Conservation (phyloP, 352 stramenopile species). For the Pythium rhizo-oryzae region DNA sequence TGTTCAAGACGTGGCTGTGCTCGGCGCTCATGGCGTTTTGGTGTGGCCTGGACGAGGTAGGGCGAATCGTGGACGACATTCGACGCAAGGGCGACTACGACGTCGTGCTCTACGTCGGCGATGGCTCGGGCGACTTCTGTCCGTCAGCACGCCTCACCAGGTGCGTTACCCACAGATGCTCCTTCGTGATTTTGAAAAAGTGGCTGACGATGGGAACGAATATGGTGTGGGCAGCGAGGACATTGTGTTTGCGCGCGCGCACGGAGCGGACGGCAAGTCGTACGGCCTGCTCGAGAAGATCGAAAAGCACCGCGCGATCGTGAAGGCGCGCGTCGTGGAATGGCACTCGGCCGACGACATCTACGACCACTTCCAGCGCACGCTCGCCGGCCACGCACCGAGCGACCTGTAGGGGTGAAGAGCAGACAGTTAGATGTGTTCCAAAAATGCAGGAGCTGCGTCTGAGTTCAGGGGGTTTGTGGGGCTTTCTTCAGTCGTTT, state of each 20-base stretch:
- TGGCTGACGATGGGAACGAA: not conserved
- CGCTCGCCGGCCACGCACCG: too few species aligned
- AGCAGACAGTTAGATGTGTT: too few species aligned
- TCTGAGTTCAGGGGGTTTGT: too few species aligned
- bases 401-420: too few species aligned
- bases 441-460: too few species aligned
- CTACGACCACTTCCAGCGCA: conserved; percentile 22
- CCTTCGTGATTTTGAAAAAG: not conserved
- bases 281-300: conserved; percentile 45
- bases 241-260: conserved; percentile 46
- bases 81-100: conserved; percentile 15
- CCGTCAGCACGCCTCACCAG: conserved; percentile 24
- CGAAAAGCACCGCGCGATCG: conserved; percentile 31
- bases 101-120: conserved; percentile 31
- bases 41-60: conserved; percentile 7
- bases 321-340: conserved; percentile 42
- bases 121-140: conserved; percentile 33
- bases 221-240: conserved; percentile 1
- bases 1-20: not conserved
- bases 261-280: conserved; percentile 30
- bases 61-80: conserved; percentile 26
- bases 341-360: conserved; percentile 68
- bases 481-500: too few species aligned
- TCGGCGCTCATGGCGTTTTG: not conserved
- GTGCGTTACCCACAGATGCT: not conserved